phyloP scores from a whole-genome alignment of 2,329 filamentous ascomycete genomes.

The Neofusicoccum sp. region DNA sequence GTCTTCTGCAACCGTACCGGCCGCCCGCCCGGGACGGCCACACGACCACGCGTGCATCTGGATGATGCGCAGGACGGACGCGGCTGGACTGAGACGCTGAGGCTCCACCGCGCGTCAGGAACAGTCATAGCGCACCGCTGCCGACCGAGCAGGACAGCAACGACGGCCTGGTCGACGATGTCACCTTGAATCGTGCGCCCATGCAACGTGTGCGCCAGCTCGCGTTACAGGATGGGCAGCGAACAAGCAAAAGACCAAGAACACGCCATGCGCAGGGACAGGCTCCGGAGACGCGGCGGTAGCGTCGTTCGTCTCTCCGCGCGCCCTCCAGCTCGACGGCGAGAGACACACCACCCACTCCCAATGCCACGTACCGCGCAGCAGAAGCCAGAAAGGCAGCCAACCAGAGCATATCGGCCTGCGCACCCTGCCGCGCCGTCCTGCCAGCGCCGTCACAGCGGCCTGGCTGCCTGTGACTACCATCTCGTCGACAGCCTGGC shows the following conservation, averaged over 20 bases:
- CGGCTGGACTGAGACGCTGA: not conserved
- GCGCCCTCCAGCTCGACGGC: too few relatives aligned
- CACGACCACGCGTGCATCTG: too few relatives aligned
- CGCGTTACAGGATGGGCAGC: not conserved
- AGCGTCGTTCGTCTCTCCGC: not conserved
- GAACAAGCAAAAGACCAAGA: not conserved
- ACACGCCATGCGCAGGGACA: not conserved
- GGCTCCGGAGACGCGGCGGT: not conserved
- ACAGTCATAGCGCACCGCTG: conserved; percentile 3
- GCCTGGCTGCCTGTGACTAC: conserved; percentile 11
- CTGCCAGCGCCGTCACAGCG: not conserved
- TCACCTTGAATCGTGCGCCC: conserved; percentile 10
- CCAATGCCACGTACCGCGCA: too few relatives aligned
- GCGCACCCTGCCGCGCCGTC: not conserved
- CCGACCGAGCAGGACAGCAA: not conserved
- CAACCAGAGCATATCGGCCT: not conserved
- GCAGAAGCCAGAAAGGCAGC: not conserved
- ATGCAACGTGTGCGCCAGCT: conserved; percentile 8
- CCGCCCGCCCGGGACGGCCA: too few relatives aligned
- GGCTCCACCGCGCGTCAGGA: conserved; percentile 7
- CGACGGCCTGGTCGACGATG: not conserved
- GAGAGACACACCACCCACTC: too few relatives aligned
- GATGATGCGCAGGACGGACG: not conserved
- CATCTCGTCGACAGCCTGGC: not conserved
- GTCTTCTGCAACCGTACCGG: too few relatives aligned